Evolutionary conservation across 148 eudicot genomes (phyloP).

Genomic region (Rhododendron simsii): DNA sequence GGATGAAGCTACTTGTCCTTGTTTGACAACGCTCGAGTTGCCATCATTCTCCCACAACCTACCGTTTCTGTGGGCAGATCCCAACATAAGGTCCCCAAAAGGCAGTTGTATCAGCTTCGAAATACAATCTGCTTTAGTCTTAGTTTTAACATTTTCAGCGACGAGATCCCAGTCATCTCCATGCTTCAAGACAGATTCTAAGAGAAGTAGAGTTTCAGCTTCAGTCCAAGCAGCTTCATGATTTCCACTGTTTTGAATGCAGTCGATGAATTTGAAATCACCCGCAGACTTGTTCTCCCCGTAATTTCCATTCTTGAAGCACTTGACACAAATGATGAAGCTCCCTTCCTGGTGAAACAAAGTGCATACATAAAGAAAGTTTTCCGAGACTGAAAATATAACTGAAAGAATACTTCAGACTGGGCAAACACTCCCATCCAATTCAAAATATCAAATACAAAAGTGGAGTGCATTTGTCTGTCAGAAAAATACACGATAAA

Average conservation of each 20-base stretch:
- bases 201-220: conserved; percentile 78
- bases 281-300: conserved; percentile 57
- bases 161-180: conserved; percentile 96
- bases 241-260: conserved; percentile 22
- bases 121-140: conserved; percentile 80
- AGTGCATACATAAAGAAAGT: neutral
- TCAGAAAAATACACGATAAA: neutral
- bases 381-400: neutral
- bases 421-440: neutral
- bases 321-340: conserved; percentile 51
- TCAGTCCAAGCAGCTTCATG: conserved; percentile 67
- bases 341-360: conserved; percentile 42
- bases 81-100: conserved; percentile 90
- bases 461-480: neutral
- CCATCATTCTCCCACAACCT: conserved; percentile 23
- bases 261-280: conserved; percentile 58
- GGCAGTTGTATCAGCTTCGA: conserved; percentile 89
- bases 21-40: conserved; percentile 27
- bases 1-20: conserved; percentile 25
- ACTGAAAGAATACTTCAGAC: neutral
- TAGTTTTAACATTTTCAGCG: conserved; percentile 72
- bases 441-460: neutral
- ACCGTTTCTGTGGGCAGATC: conserved; percentile 39
- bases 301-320: conserved; percentile 55
- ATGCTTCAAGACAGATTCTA: conserved; percentile 84